Evolutionary conservation across 352 stramenopile species (phyloP).

Genomic region (Pythium apleroticum): DNA sequence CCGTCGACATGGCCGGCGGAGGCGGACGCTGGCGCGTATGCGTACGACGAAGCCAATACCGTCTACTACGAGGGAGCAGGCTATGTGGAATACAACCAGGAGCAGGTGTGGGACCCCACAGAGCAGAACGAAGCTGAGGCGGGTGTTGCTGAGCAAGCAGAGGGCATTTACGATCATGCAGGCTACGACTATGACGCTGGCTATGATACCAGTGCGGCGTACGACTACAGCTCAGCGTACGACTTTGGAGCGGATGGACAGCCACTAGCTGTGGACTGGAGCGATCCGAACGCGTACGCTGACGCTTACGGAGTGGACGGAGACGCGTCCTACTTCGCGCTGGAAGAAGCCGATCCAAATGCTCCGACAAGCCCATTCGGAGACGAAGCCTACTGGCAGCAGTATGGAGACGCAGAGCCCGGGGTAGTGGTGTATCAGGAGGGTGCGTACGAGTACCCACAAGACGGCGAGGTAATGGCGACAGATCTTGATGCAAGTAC

Average conservation of each 20-base stretch:
- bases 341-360: constrained; percentile 12
- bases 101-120: not conserved
- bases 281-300: constrained; percentile 9
- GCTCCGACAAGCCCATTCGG: constrained; percentile 35
- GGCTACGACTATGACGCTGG: not conserved
- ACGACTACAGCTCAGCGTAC: constrained; percentile 8
- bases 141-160: not conserved
- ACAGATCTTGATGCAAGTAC: not conserved
- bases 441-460: not conserved
- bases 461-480: not conserved
- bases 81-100: not conserved
- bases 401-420: constrained; percentile 21
- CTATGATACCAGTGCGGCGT: not conserved
- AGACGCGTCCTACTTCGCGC: constrained; percentile 23
- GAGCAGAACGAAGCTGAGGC: not conserved
- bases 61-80: not conserved
- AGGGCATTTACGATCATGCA: not conserved
- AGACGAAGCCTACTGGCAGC: constrained; percentile 52
- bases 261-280: not conserved
- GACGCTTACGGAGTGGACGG: not conserved
- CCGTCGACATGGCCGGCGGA: not conserved
- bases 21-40: constrained; percentile 6
- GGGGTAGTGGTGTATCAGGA: not conserved
- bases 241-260: constrained; percentile 4
- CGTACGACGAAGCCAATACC: not conserved